phyloP scores from a whole-genome alignment of 345 rosid species.

The Rhizophora mangle region DNA sequence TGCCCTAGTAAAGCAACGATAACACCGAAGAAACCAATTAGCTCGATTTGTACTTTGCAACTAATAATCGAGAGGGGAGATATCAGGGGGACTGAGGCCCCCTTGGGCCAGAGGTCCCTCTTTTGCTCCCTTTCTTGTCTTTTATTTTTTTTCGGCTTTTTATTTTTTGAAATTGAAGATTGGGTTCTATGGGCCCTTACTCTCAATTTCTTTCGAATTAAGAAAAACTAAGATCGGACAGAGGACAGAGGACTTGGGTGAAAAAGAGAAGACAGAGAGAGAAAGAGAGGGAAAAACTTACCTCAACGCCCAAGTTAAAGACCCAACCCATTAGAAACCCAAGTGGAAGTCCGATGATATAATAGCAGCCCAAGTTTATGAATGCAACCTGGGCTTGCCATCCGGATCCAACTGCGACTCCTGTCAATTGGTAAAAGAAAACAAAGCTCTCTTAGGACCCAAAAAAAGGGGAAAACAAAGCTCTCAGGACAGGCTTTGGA shows the following conservation, averaged over 20 bases:
- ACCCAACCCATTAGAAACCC: constrained; percentile 68
- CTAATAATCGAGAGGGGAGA: too few species aligned
- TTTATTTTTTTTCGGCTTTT: too few species aligned
- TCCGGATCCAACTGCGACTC: constrained; percentile 87
- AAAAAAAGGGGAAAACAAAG: not conserved
- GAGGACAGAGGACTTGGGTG: too few species aligned
- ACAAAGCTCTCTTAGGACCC: not conserved
- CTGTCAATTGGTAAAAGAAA: constrained; percentile 21
- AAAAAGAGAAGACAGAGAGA: not conserved
- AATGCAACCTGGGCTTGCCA: constrained; percentile 74
- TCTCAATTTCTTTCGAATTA: too few species aligned
- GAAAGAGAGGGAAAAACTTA: constrained; percentile 14
- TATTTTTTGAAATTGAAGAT: too few species aligned
- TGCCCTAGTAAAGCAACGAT: constrained; percentile 36
- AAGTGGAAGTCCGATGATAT: constrained; percentile 62
- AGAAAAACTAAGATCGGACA: too few species aligned
- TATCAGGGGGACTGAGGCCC: too few species aligned
- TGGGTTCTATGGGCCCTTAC: too few species aligned
- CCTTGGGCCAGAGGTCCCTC: too few species aligned
- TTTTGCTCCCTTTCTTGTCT: too few species aligned
- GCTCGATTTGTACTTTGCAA: too few species aligned
- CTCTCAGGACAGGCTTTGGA: too few species aligned
- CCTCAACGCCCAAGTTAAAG: constrained; percentile 56
- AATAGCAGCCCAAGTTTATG: constrained; percentile 70
- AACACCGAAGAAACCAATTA: not conserved